These are phyloP conservation scores for Fusarium continuum DNA, from an alignment of 2,329 filamentous ascomycete species.

Conservation along the genomic window DNA sequence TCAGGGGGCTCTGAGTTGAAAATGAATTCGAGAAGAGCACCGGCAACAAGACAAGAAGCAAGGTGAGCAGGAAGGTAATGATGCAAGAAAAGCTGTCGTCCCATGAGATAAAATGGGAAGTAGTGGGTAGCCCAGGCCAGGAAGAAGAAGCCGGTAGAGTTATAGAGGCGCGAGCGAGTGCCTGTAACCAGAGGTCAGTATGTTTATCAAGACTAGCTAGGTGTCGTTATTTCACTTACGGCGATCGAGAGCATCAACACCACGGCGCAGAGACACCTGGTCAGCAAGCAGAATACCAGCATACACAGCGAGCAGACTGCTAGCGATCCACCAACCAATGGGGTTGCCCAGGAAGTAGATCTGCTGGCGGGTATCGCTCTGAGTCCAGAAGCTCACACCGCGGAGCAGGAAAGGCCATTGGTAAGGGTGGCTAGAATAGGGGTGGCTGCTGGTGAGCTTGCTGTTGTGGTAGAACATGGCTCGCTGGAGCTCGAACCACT, in stretches of 20 bases:
- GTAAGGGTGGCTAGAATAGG: conserved; percentile 93
- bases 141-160: conserved; percentile 99
- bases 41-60: conserved; percentile 88
- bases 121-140: conserved; percentile 97
- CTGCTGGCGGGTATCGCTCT: conserved; percentile 92
- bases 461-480: conserved; percentile 99
- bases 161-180: conserved; percentile 92
- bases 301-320: conserved; percentile 91
- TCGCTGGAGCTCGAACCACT: conserved; percentile 95
- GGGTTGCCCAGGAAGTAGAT: conserved; percentile 99
- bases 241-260: conserved; percentile 90
- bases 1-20: conserved; percentile 86
- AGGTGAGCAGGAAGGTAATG: conserved; percentile 97
- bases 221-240: conserved; percentile 68
- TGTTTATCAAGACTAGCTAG: not conserved
- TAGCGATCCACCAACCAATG: conserved; percentile 95
- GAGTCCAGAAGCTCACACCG: conserved; percentile 99
- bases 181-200: conserved; percentile 61
- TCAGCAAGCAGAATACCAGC: conserved; percentile 91
- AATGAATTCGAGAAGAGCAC: conserved; percentile 92
- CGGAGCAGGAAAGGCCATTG: conserved; percentile 98
- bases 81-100: conserved; percentile 95
- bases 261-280: conserved; percentile 90
- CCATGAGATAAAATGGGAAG: conserved; percentile 98
- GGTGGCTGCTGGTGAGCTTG: conserved; percentile 94